A percentile compares a stretch with the other conserved stretches of the same genome.
Evolutionary conservation across 495 filamentous ascomycete genomes (phyloP).

Genomic region (Aspergillus ostianus): DNA sequence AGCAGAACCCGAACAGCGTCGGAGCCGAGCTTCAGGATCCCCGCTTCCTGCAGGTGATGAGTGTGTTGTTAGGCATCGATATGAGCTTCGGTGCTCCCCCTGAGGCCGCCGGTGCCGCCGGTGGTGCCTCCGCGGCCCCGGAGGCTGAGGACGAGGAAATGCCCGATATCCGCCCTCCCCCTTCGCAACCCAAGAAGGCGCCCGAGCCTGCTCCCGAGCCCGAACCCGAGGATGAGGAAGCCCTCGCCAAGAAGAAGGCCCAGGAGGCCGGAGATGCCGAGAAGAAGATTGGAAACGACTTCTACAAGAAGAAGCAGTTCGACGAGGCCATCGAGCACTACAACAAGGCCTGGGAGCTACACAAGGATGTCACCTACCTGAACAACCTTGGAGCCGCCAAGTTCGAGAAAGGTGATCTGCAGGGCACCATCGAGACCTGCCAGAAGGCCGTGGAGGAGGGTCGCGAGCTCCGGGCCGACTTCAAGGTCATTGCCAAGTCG

Average conservation of each 20-base stretch:
- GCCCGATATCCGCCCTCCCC: constrained; percentile 60
- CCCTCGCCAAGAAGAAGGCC: constrained; percentile 76
- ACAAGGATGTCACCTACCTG: constrained; percentile 96
- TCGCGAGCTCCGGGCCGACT: constrained; percentile 81
- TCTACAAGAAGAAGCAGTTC: constrained; percentile 97
- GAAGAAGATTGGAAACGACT: constrained; percentile 90
- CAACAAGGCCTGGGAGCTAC: constrained; percentile 85
- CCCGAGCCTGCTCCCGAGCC: constrained; percentile 52
- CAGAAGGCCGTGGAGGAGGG: constrained; percentile 87
- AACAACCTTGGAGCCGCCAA: constrained; percentile 94
- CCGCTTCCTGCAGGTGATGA: constrained; percentile 89
- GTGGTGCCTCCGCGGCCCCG: constrained; percentile 31
- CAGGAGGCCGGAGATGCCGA: constrained; percentile 92
- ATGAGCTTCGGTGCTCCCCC: constrained; percentile 74
- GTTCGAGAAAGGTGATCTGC: constrained; percentile 92
- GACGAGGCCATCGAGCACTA: constrained; percentile 95
- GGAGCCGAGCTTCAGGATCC: constrained; percentile 83
- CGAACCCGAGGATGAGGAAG: constrained; percentile 77
- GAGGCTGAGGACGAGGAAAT: constrained; percentile 77
- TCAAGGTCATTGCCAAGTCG: constrained; percentile 96
- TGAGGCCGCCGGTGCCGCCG: constrained; percentile 43
- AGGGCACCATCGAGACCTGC: constrained; percentile 81
- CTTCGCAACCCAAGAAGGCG: constrained; percentile 54
- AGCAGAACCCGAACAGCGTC: constrained; percentile 75
- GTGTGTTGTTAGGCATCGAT: constrained; percentile 89